A percentile compares a stretch with the other conserved stretches of the same genome.
These are phyloP conservation scores for Microdochium paspali DNA, from an alignment of 2,329 filamentous ascomycete species.

Conservation along the genomic window DNA sequence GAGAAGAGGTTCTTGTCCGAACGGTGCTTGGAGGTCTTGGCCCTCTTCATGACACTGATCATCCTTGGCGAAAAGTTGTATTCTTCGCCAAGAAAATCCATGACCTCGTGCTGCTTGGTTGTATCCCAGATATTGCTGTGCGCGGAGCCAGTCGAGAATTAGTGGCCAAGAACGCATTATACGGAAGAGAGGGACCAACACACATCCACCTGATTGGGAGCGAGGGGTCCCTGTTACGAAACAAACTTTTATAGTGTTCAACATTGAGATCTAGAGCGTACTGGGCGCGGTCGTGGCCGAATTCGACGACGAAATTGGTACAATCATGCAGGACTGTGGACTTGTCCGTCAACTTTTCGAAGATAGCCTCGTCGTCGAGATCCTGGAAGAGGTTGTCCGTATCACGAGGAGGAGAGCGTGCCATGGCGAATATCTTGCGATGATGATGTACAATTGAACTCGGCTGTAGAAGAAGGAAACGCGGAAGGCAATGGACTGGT, in stretches of 20 bases:
- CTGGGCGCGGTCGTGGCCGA: conserved; percentile 43
- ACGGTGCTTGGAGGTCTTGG: conserved; percentile 7
- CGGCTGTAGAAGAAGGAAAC: too few species aligned
- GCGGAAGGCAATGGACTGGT: too few species aligned
- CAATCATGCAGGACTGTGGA: conserved; percentile 23
- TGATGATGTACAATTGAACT: too few species aligned
- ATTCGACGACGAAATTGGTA: conserved; percentile 57
- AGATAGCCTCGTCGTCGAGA: conserved; percentile 41
- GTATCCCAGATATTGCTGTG: conserved; percentile 62
- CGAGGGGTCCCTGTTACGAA: conserved; percentile 28
- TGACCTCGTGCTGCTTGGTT: conserved; percentile 43
- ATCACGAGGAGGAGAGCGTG: not conserved
- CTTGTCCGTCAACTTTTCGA: conserved; percentile 28
- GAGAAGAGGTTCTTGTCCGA: conserved; percentile 3
- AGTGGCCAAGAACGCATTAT: too few species aligned
- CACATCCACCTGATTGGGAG: conserved; percentile 60
- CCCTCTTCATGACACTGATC: conserved; percentile 49
- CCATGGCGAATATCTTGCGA: too few species aligned
- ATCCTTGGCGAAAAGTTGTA: conserved; percentile 64
- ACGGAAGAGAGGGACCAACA: conserved; percentile 17
- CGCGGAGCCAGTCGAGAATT: not conserved
- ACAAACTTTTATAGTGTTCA: conserved; percentile 28
- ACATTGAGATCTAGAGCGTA: conserved; percentile 44
- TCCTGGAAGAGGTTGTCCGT: conserved; percentile 27
- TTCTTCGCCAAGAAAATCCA: conserved; percentile 44